These are phyloP conservation scores for Aspergillus brasiliensis DNA, from an alignment of 2,329 filamentous ascomycete species.

Conservation along the genomic window DNA sequence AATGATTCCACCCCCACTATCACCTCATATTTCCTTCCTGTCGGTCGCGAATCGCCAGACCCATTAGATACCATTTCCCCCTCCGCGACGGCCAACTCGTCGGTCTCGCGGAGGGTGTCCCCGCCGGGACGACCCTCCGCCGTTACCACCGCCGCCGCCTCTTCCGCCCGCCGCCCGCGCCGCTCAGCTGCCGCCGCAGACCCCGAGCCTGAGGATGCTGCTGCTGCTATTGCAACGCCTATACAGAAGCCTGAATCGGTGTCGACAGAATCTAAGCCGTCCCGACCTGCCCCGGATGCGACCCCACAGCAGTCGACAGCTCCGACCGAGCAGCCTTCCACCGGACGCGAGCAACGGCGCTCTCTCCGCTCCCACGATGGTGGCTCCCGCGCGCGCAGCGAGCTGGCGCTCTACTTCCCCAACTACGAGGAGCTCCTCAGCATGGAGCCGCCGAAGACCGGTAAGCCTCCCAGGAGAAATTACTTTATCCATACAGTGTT, in stretches of 20 bases:
- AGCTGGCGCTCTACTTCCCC: slow-evolving; percentile 85
- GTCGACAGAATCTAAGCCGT: not conserved
- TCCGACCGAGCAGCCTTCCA: slow-evolving; percentile 7
- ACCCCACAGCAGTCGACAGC: not conserved
- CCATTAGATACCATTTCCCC: slow-evolving; percentile 29
- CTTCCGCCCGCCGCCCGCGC: slow-evolving; percentile 16
- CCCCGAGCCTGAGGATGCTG: not conserved
- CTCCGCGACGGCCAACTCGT: slow-evolving; percentile 11
- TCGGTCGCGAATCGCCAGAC: slow-evolving; percentile 31
- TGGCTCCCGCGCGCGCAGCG: slow-evolving; percentile 83
- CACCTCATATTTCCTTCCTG: slow-evolving; percentile 23
- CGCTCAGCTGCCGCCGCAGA: slow-evolving; percentile 1
- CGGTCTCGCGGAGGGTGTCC: slow-evolving; percentile 6
- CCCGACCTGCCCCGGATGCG: not conserved
- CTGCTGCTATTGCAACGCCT: not conserved
- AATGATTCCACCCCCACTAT: slow-evolving; percentile 18
- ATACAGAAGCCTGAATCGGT: not conserved
- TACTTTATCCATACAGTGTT: too few species aligned
- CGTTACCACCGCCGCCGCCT: slow-evolving; percentile 4
- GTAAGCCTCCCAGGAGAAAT: slow-evolving; percentile 48
- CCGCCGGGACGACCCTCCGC: slow-evolving; percentile 13
- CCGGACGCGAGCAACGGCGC: slow-evolving; percentile 57
- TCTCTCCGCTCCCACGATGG: slow-evolving; percentile 84
- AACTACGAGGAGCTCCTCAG: slow-evolving; percentile 95
- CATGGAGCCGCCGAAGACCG: slow-evolving; percentile 75